Base-by-base conservation (phyloP, 768 basidiomycete genomes). In the Trametes punicea region DNA sequence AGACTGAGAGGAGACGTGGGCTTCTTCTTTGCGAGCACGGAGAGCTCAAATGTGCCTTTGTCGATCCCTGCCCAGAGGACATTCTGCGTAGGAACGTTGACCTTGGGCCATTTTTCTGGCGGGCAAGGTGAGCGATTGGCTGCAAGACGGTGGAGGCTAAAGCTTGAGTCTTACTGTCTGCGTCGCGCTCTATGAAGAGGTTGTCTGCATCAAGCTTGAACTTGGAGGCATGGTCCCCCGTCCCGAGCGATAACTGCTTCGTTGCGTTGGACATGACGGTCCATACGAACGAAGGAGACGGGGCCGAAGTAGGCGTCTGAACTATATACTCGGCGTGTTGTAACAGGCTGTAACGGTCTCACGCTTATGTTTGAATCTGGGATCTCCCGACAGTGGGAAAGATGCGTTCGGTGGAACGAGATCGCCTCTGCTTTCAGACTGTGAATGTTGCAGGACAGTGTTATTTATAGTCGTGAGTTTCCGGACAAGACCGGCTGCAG, bases 11-110 rank as follows among this genome's bases (percentile, higher is more conserved):
- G 61, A 2, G 65, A 69, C 42, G 75, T 76, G 53, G 73, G 71
- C 58, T 75, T 75, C 52, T 71, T 73, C 60, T 75, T 78, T 0
- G 68, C 70, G 39, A 90, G 60, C 61, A 82, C 82, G 15, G 81
- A 75, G 7, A 88, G 69, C 40, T 81, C 70, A 9, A 88, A 63
- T 8, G 61, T 56, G 9, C 65, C 65, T 23, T 70, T 67, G 8
- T 69, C 64, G 26, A 78, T 67, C 29, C 69, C 73, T 1, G 82
- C 83, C 51, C 75, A 75, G 18, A 93, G 66, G 47, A 93, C 77
- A 59, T 86, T 77, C 29, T 75, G 74, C 38, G 78, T 57, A 38
- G 78, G 72, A 47, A 77, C 62, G 36, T 74, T 64, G 1, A 64
- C 54, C 20, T 48, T 47, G 9, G 62, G 60, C 65, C 65, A 69